These are phyloP conservation scores for Cryptococcus sp. DNA, from an alignment of 1,284 basidiomycete genomes.

Conservation along the genomic window DNA sequence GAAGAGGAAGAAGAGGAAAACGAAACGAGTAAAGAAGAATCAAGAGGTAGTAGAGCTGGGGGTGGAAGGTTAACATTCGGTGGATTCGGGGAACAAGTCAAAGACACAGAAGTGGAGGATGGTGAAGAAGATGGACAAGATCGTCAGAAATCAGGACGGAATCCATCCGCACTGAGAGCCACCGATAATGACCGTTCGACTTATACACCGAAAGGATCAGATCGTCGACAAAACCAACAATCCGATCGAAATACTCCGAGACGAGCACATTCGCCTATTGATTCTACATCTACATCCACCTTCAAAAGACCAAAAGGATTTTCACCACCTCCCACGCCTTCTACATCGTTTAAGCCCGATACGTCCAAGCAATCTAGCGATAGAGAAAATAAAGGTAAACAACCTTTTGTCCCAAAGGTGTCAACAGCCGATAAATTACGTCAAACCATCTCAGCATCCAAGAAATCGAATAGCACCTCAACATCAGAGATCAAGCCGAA, in stretches of 20 bases:
- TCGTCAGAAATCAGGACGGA: background rate
- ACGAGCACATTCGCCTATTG: too few species aligned
- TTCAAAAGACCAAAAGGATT: background rate
- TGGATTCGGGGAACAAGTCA: background rate
- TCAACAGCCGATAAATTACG: background rate
- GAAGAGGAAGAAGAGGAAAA: background rate
- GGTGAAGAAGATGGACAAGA: background rate
- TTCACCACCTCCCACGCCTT: background rate
- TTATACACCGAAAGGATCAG: too few species aligned
- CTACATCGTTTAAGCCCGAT: background rate
- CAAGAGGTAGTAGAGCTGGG: background rate
- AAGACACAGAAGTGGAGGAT: background rate
- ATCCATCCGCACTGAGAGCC: too few species aligned
- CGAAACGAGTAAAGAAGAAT: background rate
- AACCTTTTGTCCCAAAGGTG: background rate
- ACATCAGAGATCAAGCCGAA: background rate
- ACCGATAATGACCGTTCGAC: too few species aligned
- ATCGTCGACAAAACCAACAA: too few species aligned
- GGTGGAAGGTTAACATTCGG: slow-evolving; percentile 10
- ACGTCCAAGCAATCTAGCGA: too few species aligned
- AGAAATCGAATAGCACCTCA: background rate
- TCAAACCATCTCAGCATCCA: background rate
- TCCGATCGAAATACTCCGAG: too few species aligned
- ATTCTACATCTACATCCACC: too few species aligned
- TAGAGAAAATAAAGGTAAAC: too few species aligned